Base-by-base conservation (phyloP, 768 basidiomycete genomes). In the Amyloporia xantha region DNA sequence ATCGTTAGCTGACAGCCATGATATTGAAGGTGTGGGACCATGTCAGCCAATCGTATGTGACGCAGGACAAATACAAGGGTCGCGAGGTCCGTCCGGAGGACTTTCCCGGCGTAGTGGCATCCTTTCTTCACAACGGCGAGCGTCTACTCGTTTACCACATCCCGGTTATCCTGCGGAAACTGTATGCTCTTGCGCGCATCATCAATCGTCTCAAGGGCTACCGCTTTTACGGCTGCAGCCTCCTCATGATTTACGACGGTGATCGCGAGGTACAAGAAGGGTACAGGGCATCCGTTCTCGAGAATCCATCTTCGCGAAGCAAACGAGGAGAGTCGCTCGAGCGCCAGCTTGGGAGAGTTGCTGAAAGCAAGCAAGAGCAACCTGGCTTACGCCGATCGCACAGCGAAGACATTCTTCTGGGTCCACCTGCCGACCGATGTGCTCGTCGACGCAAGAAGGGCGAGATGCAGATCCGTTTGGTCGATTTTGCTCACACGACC, bases 401-500 rank as follows among this genome's bases (percentile, higher is more conserved):
- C 55, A 89, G 86, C 58, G 90, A 93, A 63, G 87, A 91, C 61
- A 66, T 90, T 23, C 74, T 89, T 39, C 64, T 77, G 15, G 85
- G 84, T 5, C 79, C 86, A 21, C 71, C 81, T 17, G 76, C 75
- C 1, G 81, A 81, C 63, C 79, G 83, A 37, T 75, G 77, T 12
- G 71, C 68, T 41, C 78, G 78, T n/a, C 79, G 79, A 46, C 80
- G 83, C 50, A 86, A 84, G 62, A 73, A 90, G 20, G 96, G 96
- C 26, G 95, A 96, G 63, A 79, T 98, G 51, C 91, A 90, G 62
- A 88, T 99, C 53, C 91, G 94, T 28, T 82, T 99, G 44, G 96
- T 99, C 48, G 96, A 99, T 68, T 99, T 99, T 68, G 96, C 95
- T 11, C 95, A 97, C 62, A 97, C 96, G 44, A 97, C 93, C 7